phyloP scores from a whole-genome alignment of 164 flowering plant species.

The Liquidambar formosana region DNA sequence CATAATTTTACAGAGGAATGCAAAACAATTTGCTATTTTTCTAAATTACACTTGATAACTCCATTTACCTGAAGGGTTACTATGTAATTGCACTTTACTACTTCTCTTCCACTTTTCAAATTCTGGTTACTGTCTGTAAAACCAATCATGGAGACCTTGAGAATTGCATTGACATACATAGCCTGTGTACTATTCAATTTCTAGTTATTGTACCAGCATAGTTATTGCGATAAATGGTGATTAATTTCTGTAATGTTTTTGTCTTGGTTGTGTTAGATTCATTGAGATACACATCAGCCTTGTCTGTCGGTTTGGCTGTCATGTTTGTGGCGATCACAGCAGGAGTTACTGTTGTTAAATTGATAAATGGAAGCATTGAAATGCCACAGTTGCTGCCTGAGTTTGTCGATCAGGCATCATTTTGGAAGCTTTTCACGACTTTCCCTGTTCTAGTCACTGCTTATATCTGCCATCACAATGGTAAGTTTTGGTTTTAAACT shows the following conservation, averaged over 20 bases:
- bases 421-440: conserved; percentile 70
- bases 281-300: conserved; percentile 73
- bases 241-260: not conserved
- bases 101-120: no score
- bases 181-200: not conserved
- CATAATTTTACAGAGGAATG: no score
- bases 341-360: conserved; percentile 43
- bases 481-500: conserved; percentile 29
- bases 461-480: conserved; percentile 74
- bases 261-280: conserved; percentile 48
- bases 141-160: not conserved
- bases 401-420: conserved; percentile 50
- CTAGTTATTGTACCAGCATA: not conserved
- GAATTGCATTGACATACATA: not conserved
- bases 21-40: no score
- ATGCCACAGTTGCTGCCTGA: conserved; percentile 63
- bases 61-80: no score
- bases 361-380: conserved; percentile 45
- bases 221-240: not conserved
- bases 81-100: no score
- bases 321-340: conserved; percentile 69
- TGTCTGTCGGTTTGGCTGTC: conserved; percentile 70
- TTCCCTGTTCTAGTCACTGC: conserved; percentile 74
- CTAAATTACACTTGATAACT: no score
- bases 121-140: no score